Evolutionary conservation across 495 filamentous ascomycete genomes (phyloP).

Genomic region (Aspergillus affinis): DNA sequence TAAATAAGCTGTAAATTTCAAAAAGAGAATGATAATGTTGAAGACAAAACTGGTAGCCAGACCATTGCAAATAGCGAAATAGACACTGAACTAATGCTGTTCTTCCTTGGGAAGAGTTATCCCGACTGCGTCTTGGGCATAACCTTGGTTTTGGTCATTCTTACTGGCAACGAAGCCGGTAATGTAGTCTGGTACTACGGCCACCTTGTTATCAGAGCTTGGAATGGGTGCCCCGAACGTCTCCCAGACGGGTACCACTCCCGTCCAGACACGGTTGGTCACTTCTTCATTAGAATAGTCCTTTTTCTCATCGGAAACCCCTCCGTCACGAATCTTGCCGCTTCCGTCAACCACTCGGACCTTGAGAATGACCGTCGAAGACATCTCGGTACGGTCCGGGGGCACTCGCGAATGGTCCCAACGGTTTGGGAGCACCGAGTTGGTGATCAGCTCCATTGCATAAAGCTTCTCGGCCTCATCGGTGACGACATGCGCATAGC

Average conservation of each 20-base stretch:
- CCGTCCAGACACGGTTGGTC: constrained; percentile 67
- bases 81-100: constrained; percentile 27
- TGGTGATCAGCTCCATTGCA: constrained; percentile 81
- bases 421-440: constrained; percentile 65
- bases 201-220: constrained; percentile 58
- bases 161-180: constrained; percentile 51
- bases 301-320: constrained; percentile 66
- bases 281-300: constrained; percentile 66
- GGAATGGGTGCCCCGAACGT: constrained; percentile 68
- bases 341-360: constrained; percentile 69
- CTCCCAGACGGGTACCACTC: constrained; percentile 75
- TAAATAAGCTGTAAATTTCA: neutral
- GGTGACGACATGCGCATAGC: constrained; percentile 67
- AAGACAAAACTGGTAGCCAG: neutral
- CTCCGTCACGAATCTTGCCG: constrained; percentile 73
- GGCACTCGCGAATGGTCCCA: constrained; percentile 72
- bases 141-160: constrained; percentile 52
- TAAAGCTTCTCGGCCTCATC: constrained; percentile 72
- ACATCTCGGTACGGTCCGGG: constrained; percentile 73
- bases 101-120: constrained; percentile 38
- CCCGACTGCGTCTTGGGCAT: constrained; percentile 50
- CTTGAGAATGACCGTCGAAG: constrained; percentile 70
- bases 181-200: constrained; percentile 64
- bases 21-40: neutral
- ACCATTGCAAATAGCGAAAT: neutral